Percentiles rank a stretch among this genome's conserved stretches.
These are phyloP conservation scores for Talaromyces sp. DNA, from an alignment of 2,329 filamentous ascomycete genomes.

Conservation along the genomic window DNA sequence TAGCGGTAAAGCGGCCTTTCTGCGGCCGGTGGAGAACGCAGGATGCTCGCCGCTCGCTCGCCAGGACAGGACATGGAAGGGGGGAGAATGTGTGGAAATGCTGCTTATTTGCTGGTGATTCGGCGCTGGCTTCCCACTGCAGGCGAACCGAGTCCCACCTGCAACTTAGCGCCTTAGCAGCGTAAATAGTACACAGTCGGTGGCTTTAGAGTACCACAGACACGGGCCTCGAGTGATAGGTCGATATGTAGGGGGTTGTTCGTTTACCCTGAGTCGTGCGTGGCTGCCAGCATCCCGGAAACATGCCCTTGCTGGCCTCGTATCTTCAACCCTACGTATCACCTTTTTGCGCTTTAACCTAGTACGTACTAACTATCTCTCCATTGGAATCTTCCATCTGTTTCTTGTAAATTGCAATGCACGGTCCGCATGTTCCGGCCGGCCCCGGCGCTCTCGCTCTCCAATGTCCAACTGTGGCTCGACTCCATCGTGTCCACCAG, in stretches of 20 bases:
- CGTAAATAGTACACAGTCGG: neutral
- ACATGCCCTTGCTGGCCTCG: neutral
- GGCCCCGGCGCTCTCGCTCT: neutral
- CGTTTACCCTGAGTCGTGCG: neutral
- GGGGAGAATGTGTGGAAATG: neutral
- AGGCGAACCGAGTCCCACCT: too few species aligned
- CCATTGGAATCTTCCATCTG: neutral
- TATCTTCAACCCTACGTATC: neutral
- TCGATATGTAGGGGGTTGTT: neutral
- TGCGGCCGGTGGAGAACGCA: neutral
- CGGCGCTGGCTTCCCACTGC: too few species aligned
- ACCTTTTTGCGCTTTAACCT: neutral
- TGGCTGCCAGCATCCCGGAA: neutral
- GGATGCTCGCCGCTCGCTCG: too few species aligned
- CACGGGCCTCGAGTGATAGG: neutral
- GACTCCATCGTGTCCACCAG: neutral
- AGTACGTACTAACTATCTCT: neutral
- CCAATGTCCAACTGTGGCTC: neutral
- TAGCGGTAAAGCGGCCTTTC: neutral
- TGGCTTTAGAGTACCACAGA: neutral
- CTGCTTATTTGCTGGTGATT: neutral
- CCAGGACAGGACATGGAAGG: too few species aligned
- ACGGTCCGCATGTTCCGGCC: neutral
- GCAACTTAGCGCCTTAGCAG: neutral
- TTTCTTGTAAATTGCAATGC: neutral